Conservation (phyloP, 306 rosid species). For the Dalbergia cultrata region DNA sequence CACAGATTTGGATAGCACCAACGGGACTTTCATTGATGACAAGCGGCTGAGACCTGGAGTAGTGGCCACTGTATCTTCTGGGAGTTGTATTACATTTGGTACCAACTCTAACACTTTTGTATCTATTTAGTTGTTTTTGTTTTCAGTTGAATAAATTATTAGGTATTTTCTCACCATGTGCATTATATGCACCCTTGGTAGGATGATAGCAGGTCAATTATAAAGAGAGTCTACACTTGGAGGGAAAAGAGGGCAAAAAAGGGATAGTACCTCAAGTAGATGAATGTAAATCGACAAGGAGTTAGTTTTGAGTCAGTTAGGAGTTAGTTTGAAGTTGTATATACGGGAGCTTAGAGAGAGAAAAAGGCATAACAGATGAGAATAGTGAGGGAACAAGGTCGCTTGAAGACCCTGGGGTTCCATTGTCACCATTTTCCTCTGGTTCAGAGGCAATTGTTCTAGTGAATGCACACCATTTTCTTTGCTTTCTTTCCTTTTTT, state of each 20-base stretch:
- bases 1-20: slow-evolving; percentile 92
- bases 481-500: not conserved
- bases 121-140: not conserved
- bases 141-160: not conserved
- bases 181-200: not conserved
- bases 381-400: not conserved
- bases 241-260: not conserved
- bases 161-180: not conserved
- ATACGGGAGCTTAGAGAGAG: not conserved
- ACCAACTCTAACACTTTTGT: slow-evolving; percentile 39
- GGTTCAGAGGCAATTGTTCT: not conserved
- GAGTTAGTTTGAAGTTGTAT: not conserved
- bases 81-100: slow-evolving; percentile 83
- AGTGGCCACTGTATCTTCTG: slow-evolving; percentile 61
- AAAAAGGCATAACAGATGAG: not conserved
- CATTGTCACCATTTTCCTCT: not conserved
- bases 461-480: not conserved
- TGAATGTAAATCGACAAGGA: not conserved
- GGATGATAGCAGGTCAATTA: not conserved
- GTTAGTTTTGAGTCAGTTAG: not conserved
- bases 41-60: slow-evolving; percentile 79
- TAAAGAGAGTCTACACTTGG: not conserved
- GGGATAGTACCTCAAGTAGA: too few species aligned
- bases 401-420: not conserved
- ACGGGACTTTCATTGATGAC: slow-evolving; percentile 87